Conservation (phyloP, 108 stramenopile genomes). For the Cyclostephanos tholiformis region DNA sequence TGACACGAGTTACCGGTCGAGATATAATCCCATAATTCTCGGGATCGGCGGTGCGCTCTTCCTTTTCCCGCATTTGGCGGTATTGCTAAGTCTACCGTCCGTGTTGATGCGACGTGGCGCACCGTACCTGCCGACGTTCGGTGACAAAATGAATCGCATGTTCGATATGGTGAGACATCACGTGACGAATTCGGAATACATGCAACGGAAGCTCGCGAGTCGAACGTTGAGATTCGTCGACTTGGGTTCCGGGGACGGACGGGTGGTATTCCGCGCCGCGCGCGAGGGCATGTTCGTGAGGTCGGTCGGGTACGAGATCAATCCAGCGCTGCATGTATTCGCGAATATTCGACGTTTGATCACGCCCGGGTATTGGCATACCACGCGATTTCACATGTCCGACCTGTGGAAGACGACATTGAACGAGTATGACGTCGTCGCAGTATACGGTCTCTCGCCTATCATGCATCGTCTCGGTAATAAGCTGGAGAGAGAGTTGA, state of each 20-base stretch:
- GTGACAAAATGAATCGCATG: conserved; percentile 43
- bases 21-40: conserved; percentile 24
- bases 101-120: conserved; percentile 59
- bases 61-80: conserved; percentile 47
- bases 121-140: conserved; percentile 63
- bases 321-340: conserved; percentile 49
- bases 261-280: conserved; percentile 68
- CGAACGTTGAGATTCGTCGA: conserved; percentile 50
- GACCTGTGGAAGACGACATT: conserved; percentile 65
- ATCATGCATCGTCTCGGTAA: conserved; percentile 62
- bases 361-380: conserved; percentile 53
- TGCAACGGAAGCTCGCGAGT: background rate
- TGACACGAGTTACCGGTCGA: no score
- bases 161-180: conserved; percentile 42
- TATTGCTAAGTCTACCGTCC: conserved; percentile 60
- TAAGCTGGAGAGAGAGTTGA: conserved; percentile 58
- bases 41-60: conserved; percentile 37
- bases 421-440: conserved; percentile 53
- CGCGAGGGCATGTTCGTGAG: conserved; percentile 53
- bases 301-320: conserved; percentile 65
- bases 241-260: conserved; percentile 67
- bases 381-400: conserved; percentile 45
- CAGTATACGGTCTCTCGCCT: conserved; percentile 66
- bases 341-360: conserved; percentile 43
- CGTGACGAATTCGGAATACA: background rate